Percentiles rank a stretch among this genome's conserved stretches.
phyloP scores from a whole-genome alignment of 2,329 filamentous ascomycete genomes.

The Bertia moriformis region DNA sequence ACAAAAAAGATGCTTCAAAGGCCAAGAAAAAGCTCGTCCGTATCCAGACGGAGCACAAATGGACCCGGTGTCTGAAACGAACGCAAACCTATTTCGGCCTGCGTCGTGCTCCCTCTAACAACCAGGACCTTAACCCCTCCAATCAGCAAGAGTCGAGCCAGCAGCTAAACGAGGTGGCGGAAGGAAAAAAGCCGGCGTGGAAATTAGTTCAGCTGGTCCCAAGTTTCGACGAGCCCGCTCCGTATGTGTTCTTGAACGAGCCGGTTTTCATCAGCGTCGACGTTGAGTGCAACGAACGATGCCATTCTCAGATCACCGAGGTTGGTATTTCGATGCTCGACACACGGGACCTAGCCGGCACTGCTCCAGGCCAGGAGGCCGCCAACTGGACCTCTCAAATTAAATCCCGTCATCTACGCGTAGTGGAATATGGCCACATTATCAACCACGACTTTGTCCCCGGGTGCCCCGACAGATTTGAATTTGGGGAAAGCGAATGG shows the following conservation, averaged over 20 bases:
- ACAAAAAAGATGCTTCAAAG: neutral
- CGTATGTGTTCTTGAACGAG: constrained; percentile 31
- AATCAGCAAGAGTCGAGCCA: no score
- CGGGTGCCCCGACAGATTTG: constrained; percentile 61
- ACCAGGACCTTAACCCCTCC: no score
- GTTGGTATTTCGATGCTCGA: constrained; percentile 74
- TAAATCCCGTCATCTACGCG: constrained; percentile 59
- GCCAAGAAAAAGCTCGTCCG: neutral
- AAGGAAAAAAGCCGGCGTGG: no score
- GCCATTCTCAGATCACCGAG: constrained; percentile 60
- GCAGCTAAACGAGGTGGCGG: no score
- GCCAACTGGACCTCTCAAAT: constrained; percentile 55
- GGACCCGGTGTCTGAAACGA: constrained; percentile 6
- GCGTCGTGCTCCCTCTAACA: no score
- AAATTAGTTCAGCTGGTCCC: no score
- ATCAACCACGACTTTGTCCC: constrained; percentile 54
- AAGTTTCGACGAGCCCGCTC: no score
- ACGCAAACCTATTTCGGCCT: neutral
- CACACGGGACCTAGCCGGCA: constrained; percentile 34
- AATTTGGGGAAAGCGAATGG: constrained; percentile 42
- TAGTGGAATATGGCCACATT: constrained; percentile 52
- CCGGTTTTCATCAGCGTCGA: constrained; percentile 68
- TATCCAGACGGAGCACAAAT: constrained; percentile 5
- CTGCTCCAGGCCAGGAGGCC: constrained; percentile 46
- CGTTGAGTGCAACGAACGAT: constrained; percentile 64